Conservation (phyloP, 73 alveolate species). For the Paramecium bursaria region DNA sequence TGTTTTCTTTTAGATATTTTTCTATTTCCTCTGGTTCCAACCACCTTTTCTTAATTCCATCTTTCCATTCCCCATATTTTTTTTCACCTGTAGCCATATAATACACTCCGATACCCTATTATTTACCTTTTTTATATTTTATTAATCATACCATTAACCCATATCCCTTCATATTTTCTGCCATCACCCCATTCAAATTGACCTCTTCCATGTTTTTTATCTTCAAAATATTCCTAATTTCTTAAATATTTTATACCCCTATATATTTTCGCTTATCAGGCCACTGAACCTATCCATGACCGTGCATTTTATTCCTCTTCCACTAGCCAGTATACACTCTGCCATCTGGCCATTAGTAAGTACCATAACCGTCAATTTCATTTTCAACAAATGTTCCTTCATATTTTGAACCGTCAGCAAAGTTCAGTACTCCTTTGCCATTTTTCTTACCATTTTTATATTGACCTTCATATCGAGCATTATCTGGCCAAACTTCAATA, state of each 20-base stretch:
- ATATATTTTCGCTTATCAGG: slow-evolving; percentile 45
- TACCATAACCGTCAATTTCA: slow-evolving; percentile 59
- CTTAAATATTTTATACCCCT: slow-evolving; percentile 30
- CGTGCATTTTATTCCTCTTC: slow-evolving; percentile 68
- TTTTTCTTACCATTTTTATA: slow-evolving; percentile 75
- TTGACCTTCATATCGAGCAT: slow-evolving; percentile 78
- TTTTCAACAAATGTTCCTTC: slow-evolving; percentile 56
- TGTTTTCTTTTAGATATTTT: slow-evolving; percentile 2
- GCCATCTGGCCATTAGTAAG: slow-evolving; percentile 62
- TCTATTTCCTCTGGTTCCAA: slow-evolving; percentile 51
- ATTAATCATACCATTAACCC: slow-evolving; percentile 58
- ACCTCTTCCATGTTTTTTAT: slow-evolving; percentile 69
- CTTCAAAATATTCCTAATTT: slow-evolving; percentile 59
- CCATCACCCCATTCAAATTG: slow-evolving; percentile 70
- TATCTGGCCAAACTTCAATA: slow-evolving; percentile 75
- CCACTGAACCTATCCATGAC: slow-evolving; percentile 62
- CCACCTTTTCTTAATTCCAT: slow-evolving; percentile 70
- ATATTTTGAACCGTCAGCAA: slow-evolving; percentile 76
- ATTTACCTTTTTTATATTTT: not conserved
- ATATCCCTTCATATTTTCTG: slow-evolving; percentile 69
- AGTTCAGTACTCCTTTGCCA: slow-evolving; percentile 79
- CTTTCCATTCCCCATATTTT: slow-evolving; percentile 71
- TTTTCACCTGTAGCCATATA: slow-evolving; percentile 59
- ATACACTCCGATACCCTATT: slow-evolving; percentile 65
- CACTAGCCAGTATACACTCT: slow-evolving; percentile 56